phyloP scores from a whole-genome alignment of 257 asterid species.

The Scutellaria barbata region DNA sequence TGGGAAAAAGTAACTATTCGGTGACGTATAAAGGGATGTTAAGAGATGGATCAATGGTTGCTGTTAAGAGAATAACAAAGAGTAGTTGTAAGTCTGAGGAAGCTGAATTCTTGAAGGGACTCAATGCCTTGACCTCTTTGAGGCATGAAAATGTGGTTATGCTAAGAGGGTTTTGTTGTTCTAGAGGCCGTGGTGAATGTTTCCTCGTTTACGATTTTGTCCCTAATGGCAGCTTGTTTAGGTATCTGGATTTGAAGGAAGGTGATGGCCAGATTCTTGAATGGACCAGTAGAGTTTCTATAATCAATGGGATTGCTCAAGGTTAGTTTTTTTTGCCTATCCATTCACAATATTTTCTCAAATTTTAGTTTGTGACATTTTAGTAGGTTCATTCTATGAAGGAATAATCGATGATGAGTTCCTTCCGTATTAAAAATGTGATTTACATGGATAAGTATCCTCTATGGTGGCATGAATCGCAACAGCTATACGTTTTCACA shows the following conservation, averaged over 20 bases:
- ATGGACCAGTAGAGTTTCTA: conserved; percentile 80
- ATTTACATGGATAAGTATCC: not conserved
- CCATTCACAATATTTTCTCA: not conserved
- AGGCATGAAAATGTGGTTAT: conserved; percentile 78
- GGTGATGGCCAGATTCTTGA: conserved; percentile 64
- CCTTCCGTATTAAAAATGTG: not conserved
- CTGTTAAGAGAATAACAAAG: conserved; percentile 74
- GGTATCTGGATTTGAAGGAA: conserved; percentile 64
- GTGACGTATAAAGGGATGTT: conserved; percentile 69
- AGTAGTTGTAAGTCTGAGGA: conserved; percentile 91
- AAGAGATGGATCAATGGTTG: conserved; percentile 81
- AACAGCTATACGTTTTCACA: too few relatives aligned
- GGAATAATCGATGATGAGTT: not conserved
- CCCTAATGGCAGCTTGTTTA: conserved; percentile 67
- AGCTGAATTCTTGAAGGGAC: conserved; percentile 80
- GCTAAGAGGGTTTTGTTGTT: conserved; percentile 89
- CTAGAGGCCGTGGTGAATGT: conserved; percentile 83
- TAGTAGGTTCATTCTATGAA: not conserved
- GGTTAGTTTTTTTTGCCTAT: conserved; percentile 48
- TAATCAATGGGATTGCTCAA: conserved; percentile 73
- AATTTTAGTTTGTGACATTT: conserved; percentile 10
- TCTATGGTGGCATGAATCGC: too few relatives aligned
- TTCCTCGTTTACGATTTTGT: conserved; percentile 80
- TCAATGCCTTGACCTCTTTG: conserved; percentile 60
- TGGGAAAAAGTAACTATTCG: conserved; percentile 75